phyloP scores from a whole-genome alignment of 441 rosid species.

The Jatropha podagrica region DNA sequence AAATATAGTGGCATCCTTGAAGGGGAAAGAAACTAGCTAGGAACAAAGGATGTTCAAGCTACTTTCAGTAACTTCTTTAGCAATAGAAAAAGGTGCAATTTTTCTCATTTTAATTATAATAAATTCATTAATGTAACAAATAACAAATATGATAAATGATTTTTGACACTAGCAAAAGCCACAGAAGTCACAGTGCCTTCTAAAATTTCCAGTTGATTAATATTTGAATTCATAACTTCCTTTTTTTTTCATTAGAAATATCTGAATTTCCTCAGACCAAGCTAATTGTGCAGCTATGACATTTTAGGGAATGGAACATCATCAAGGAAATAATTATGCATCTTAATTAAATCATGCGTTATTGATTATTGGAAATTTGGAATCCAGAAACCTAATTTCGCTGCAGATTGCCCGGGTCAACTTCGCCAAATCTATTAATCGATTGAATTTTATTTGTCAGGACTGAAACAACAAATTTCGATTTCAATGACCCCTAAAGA shows the following conservation, averaged over 20 bases:
- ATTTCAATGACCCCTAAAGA: neutral
- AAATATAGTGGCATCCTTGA: neutral
- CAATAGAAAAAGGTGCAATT: neutral
- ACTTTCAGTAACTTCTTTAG: neutral
- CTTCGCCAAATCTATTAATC: neutral
- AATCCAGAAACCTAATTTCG: neutral
- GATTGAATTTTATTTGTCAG: neutral
- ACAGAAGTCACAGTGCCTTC: neutral
- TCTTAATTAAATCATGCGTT: neutral
- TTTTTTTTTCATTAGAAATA: neutral
- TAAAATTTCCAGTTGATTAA: neutral
- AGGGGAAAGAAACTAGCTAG: neutral
- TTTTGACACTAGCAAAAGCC: neutral
- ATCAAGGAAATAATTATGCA: neutral
- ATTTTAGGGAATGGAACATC: neutral
- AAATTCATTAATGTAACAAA: neutral
- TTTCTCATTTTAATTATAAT: neutral
- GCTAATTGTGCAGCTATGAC: neutral
- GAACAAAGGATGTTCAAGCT: conserved; percentile 1
- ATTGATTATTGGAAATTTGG: neutral
- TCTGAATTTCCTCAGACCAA: neutral
- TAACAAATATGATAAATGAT: neutral
- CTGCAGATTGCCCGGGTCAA: neutral
- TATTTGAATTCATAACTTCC: neutral
- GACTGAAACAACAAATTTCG: neutral